phyloP scores from a whole-genome alignment of 495 filamentous ascomycete species.

The Aspergillus ostianus region DNA sequence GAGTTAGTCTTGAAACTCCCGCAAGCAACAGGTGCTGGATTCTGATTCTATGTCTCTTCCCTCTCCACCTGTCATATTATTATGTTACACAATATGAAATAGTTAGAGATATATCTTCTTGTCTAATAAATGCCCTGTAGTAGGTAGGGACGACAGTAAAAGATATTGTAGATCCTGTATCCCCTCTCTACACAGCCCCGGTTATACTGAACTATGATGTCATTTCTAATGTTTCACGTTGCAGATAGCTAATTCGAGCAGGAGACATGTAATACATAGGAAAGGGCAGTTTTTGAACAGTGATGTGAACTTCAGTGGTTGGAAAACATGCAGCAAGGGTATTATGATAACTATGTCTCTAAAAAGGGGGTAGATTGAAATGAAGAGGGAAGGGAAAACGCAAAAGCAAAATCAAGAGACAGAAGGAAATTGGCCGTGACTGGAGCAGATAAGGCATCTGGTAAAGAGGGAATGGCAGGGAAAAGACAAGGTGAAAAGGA shows the following conservation, averaged over 20 bases:
- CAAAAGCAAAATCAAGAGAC: not conserved
- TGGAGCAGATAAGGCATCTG: constrained; percentile 2
- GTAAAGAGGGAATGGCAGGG: constrained; percentile 5
- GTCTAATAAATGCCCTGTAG: not conserved
- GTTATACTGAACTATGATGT: not conserved
- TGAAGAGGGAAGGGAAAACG: constrained; percentile 1
- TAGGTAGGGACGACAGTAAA: too few relatives aligned
- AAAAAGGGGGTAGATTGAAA: constrained; percentile 3
- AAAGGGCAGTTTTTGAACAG: not conserved
- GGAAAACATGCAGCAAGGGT: constrained; percentile 6
- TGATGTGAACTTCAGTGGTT: not conserved
- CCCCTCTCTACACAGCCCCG: too few relatives aligned
- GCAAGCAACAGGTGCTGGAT: not conserved
- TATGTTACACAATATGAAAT: not conserved
- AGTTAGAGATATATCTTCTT: not conserved
- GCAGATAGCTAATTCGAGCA: not conserved
- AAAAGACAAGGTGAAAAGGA: not conserved
- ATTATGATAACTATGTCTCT: constrained; percentile 9
- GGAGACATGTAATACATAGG: not conserved
- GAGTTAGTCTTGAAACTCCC: not conserved
- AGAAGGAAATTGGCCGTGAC: constrained; percentile 2
- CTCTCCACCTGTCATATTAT: not conserved
- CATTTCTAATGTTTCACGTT: not conserved
- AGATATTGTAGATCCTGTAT: too few relatives aligned
- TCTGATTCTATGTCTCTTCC: not conserved